These are phyloP conservation scores for Eutrema salsugineum DNA, from an alignment of 441 rosid genomes.

Conservation along the genomic window DNA sequence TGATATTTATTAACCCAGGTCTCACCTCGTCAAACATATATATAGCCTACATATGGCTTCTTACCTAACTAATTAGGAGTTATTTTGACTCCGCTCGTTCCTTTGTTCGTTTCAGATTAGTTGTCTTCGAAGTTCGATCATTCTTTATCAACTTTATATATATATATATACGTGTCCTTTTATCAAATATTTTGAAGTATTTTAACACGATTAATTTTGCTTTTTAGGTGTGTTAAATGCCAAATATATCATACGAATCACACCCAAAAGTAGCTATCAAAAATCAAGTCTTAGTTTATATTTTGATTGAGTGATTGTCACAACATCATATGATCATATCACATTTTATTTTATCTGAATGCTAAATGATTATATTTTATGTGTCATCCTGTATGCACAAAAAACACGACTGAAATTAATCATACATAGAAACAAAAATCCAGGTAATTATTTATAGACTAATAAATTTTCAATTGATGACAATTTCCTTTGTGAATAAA, in stretches of 20 bases:
- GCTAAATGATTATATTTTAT: not conserved
- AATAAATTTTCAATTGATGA: not conserved
- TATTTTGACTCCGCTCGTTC: constrained; percentile 25
- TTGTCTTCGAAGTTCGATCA: constrained; percentile 4
- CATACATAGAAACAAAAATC: not conserved
- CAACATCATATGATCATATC: no score
- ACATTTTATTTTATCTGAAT: not conserved
- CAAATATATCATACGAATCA: not conserved
- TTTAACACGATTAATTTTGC: constrained; percentile 19
- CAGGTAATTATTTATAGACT: not conserved
- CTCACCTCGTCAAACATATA: constrained; percentile 6
- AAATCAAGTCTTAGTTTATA: constrained; percentile 12
- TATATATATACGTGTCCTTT: no score
- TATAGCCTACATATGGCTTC: constrained; percentile 10
- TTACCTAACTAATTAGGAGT: constrained; percentile 21
- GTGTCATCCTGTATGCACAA: not conserved
- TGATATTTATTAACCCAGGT: constrained; percentile 1
- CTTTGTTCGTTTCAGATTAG: not conserved
- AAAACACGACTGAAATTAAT: not conserved
- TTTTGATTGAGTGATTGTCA: not conserved
- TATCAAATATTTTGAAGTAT: not conserved
- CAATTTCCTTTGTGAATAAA: not conserved
- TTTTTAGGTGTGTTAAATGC: not conserved
- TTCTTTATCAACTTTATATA: not conserved
- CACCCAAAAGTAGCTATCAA: not conserved